These are phyloP conservation scores for Aureobasidium uvarum DNA, from an alignment of 2,329 filamentous ascomycete genomes.

Conservation along the genomic window DNA sequence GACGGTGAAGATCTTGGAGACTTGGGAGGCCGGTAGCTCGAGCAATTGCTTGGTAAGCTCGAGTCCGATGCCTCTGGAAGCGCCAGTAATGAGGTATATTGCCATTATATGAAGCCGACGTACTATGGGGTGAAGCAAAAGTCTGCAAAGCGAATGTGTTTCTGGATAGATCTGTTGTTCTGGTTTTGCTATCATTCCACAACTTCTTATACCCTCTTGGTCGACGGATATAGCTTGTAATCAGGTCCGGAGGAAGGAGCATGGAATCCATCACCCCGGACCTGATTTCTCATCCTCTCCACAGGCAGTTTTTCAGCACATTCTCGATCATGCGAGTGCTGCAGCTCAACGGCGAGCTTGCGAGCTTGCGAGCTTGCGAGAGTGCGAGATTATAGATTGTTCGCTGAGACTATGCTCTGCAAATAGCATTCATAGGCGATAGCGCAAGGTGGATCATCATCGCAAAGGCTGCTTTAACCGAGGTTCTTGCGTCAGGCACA, in stretches of 20 bases:
- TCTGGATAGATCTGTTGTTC: not conserved
- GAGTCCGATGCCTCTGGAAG: constrained; percentile 41
- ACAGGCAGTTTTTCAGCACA: not conserved
- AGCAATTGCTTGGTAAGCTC: constrained; percentile 39
- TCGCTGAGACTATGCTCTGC: not conserved
- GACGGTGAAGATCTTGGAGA: constrained; percentile 44
- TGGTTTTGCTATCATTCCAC: not conserved
- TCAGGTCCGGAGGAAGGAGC: constrained; percentile 1
- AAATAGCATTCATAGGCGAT: not conserved
- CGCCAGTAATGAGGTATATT: constrained; percentile 40
- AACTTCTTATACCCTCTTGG: not conserved
- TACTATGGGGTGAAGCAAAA: no score
- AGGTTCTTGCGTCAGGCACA: not conserved
- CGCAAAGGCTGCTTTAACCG: not conserved
- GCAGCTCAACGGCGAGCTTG: not conserved
- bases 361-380: no score
- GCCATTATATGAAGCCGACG: constrained; percentile 32
- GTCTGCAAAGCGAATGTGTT: not conserved
- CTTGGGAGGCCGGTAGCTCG: constrained; percentile 35
- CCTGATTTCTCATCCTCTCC: not conserved
- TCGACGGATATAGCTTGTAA: not conserved
- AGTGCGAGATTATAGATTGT: not conserved
- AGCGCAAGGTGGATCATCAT: not conserved
- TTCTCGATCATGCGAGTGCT: not conserved
- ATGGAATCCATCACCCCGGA: not conserved